Evolutionary conservation across 2,329 filamentous ascomycete species (phyloP).

Genomic region (Microsporum canis): DNA sequence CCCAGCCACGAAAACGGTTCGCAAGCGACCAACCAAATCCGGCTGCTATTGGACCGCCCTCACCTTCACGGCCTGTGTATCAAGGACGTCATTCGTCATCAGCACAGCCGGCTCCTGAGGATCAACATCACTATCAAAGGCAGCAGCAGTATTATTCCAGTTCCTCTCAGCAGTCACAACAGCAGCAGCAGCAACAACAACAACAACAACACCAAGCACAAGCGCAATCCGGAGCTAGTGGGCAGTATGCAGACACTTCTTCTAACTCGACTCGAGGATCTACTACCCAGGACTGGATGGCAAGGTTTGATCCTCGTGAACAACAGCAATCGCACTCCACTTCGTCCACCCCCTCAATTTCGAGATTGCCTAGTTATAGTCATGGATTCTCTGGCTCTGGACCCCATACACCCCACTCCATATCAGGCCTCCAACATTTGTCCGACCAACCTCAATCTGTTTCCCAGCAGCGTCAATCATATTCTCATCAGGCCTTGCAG

Average conservation of each 20-base stretch:
- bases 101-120: constrained; percentile 7
- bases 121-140: constrained; percentile 9
- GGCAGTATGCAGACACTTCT: constrained; percentile 5
- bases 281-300: constrained; percentile 31
- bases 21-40: constrained; percentile 28
- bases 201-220: constrained; percentile 15
- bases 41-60: constrained; percentile 15
- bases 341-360: constrained; percentile 1
- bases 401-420: not conserved
- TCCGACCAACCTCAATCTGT: constrained; percentile 5
- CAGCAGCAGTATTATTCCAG: constrained; percentile 19
- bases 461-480: constrained; percentile 6
- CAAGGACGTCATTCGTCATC: constrained; percentile 21
- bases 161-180: constrained; percentile 6
- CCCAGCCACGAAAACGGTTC: constrained; percentile 35
- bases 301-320: constrained; percentile 31
- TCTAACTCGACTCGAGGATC: constrained; percentile 12
- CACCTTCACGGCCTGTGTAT: constrained; percentile 18
- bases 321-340: constrained; percentile 17
- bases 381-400: constrained; percentile 6
- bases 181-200: constrained; percentile 6
- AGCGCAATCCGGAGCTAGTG: constrained; percentile 13
- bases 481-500: constrained; percentile 9
- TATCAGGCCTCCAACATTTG: constrained; percentile 5
- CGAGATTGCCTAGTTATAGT: constrained; percentile 5